Evolutionary conservation across 176 grass and related monocot genomes (phyloP).

Genomic region (Dendrocalamus sinicus): DNA sequence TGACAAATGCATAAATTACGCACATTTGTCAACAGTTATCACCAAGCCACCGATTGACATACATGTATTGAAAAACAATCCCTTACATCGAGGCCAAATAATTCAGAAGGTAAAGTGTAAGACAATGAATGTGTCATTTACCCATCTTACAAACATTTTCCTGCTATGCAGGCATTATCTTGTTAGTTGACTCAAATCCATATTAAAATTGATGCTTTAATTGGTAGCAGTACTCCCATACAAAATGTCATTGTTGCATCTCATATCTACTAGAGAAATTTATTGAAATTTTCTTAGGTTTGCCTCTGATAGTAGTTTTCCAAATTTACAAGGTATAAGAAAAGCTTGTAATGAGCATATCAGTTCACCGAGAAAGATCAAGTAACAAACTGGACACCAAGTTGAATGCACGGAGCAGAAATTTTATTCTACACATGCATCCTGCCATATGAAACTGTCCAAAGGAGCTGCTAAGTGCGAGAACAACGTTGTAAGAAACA

Average conservation of each 20-base stretch:
- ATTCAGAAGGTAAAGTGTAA: neutral
- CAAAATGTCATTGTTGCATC: neutral
- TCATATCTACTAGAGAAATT: neutral
- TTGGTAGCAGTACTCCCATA: neutral
- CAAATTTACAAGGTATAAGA: neutral
- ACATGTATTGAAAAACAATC: constrained; percentile 27
- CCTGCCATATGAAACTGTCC: neutral
- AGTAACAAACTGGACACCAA: neutral
- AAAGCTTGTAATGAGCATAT: neutral
- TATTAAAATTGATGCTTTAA: neutral
- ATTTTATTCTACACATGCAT: neutral
- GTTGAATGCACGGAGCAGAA: neutral
- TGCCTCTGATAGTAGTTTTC: neutral
- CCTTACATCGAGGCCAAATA: neutral
- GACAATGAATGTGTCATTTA: neutral
- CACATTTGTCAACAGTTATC: neutral
- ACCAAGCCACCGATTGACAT: neutral
- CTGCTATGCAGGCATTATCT: neutral
- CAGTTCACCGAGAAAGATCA: neutral
- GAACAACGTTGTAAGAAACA: neutral
- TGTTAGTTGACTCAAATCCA: neutral
- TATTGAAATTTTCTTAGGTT: neutral
- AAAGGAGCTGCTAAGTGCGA: neutral
- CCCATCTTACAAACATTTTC: neutral
- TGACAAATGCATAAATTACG: neutral